Base-by-base conservation (phyloP, 2,329 filamentous ascomycete species). In the Sporothrix inflata region DNA sequence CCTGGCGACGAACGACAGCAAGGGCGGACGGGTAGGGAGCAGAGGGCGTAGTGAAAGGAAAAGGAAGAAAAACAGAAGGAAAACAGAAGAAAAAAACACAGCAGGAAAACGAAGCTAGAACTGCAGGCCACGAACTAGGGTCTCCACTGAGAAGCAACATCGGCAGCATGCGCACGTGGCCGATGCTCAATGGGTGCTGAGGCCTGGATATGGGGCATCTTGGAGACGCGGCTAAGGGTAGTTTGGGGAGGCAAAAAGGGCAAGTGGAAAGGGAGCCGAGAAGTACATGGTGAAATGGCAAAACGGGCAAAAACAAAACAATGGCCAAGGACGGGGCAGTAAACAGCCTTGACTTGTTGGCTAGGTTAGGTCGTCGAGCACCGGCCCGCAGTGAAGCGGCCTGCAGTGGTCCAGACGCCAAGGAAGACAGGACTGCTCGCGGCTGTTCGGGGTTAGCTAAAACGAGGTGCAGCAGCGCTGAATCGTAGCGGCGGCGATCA, bases 81-180 rank as follows among this genome's bases (percentile, higher is more conserved):
- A 73, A 74, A 74, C 68, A 71, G 69, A 70, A 69, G 71, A 71
- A 74, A 74, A 69, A 72, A 72, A 71, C 8, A 66, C 57, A 63
- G n/a, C 19, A 69, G 55, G 71, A 47, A 70, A 74, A 72, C 11
- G 69, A 72, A 74, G 73, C 74, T 75, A 77, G 75, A 75, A 71
- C 73, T 74, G 72, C 71, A 72, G 76, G 72, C 61, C 68, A 75
- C 73, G 72, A 75, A 77, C 73, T 76, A 74, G 45, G 71, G 76
- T 75, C 77, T 71, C 78, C 77, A 77, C 77, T 69, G 68, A 47
- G 70, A 75, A 75, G 76, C 75, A 76, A 75, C 76, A 76, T 77
- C 71, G 74, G 72, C 75, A 73, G 67, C 72, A 66, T 60, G 73
- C 70, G 79, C 77, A 80, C 79, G 79, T 81, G 79, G 78, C 78